Evolutionary conservation across 2,329 filamentous ascomycete genomes (phyloP), one percentile per base, ranked within the genome.

Genomic region (Colletotrichum tamarilloi): DNA sequence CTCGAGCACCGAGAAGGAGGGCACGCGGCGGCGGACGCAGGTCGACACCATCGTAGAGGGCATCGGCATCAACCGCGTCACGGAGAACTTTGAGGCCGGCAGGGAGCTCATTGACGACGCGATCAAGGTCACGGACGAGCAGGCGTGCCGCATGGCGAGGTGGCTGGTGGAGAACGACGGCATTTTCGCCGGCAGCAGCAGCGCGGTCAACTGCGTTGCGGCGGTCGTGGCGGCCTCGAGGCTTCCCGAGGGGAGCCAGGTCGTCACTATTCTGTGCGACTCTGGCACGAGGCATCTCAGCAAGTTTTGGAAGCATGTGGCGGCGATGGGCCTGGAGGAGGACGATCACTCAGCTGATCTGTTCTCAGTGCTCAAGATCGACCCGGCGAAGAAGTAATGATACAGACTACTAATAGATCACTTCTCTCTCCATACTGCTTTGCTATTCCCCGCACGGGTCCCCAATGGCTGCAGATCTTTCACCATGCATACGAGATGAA

Each of bases 1-100:
- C 84, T 93, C 95, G 73, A 79, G 89, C 1, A 97, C 94, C 35
- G 97, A 99, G 84, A 90, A 89, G 76, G 97, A 99, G 86, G 97
- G 97, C 4, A 98, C 96, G 14, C 88, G 97, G 16, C 89, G 97
- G 62, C 88, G 97, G 72, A 92, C 94, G 78, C 97, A 99, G 83
- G 95, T 99, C 65, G 97, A 99, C 85, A 95, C 93, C 5, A 94
- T 99, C 76, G 95, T 99, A 32, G 97, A 99, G 84, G 97, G 97
- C 1, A 94, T 99, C 76, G 97, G 97, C 1, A 94, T 98, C 82
- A 99, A 98, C 81, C 92, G 97, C 2, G 88, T 98, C n/a, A 99
- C 97, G 1, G 90, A 91, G 66, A 99, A 98, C 82, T 97, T 99
- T 76, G 94, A 98, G 80, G 92, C 92, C 32, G 97, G 96, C 0